Conservation (phyloP, 352 stramenopile genomes). For the Phytophthora niederhauseri region DNA sequence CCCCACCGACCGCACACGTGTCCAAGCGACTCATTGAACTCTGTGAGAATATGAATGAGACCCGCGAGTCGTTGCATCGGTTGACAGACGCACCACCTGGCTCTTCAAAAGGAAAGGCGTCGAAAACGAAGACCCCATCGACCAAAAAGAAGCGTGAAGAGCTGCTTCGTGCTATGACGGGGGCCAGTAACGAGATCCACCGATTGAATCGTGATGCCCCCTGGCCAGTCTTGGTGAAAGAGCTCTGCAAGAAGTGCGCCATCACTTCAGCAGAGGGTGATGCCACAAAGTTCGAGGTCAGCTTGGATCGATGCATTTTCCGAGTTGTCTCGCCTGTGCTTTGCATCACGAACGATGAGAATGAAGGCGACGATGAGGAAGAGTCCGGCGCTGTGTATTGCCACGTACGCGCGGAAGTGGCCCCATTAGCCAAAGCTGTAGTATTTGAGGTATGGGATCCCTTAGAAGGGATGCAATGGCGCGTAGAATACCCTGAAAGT, state of each 20-base stretch:
- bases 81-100: slow-evolving; percentile 12
- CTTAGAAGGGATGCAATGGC: slow-evolving; percentile 23
- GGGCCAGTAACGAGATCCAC: slow-evolving; percentile 30
- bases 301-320: slow-evolving; percentile 57
- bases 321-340: slow-evolving; percentile 43
- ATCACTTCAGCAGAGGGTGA: slow-evolving; percentile 7
- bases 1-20: slow-evolving; percentile 12
- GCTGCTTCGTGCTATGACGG: slow-evolving; percentile 17
- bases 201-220: slow-evolving; percentile 29
- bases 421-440: slow-evolving; percentile 30
- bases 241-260: slow-evolving; percentile 42
- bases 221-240: slow-evolving; percentile 44
- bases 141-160: slow-evolving; percentile 38
- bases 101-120: slow-evolving; percentile 27
- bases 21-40: slow-evolving; percentile 24
- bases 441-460: slow-evolving; percentile 54
- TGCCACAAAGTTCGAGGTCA: slow-evolving; percentile 11
- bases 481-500: slow-evolving; percentile 57
- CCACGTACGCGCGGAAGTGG: slow-evolving; percentile 41
- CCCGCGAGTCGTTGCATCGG: slow-evolving; percentile 12
- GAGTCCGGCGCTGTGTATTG: slow-evolving; percentile 43
- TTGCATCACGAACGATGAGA: slow-evolving; percentile 35
- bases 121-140: slow-evolving; percentile 24
- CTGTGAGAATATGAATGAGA: slow-evolving; percentile 10
- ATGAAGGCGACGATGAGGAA: slow-evolving; percentile 13